Base-by-base conservation (phyloP, 495 filamentous ascomycete species). In the Oidiodendron maius region DNA sequence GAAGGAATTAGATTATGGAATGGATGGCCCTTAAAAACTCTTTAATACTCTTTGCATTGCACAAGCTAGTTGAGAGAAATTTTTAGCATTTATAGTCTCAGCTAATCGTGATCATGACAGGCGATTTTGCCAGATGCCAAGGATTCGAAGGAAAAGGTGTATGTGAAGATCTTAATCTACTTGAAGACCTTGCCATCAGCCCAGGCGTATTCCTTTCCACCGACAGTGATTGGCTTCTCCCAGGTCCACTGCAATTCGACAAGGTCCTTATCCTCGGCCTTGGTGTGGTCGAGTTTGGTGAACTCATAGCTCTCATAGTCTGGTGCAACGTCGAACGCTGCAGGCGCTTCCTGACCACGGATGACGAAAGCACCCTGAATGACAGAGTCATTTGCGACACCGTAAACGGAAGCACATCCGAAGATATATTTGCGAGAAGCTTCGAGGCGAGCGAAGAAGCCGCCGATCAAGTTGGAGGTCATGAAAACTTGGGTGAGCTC, bases 161-260 rank as follows among this genome's bases (percentile, higher is more conserved):
- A 25, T 17, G 26, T 28, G n/a, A 62, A 48, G 56, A 58, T 4
- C 26, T 20, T 11, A 50, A 62, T 75, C 77, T 93, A 98, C 84
- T 97, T 98, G 84, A 97, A 97, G 66, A 96, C 89, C 80, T 99
- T 95, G 62, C 94, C 94, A 58, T 90, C 87, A 63, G 83, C 85
- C 74, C 74, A 72, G 57, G 66, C 58, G 66, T 76, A 90, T 65
- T 79, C 81, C 83, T 97, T 94, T 71, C 82, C 91, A 59, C 82
- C 68, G 59, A 88, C 75, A 56, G 70, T 68, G 57, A 88, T 67
- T 50, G 89, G 85, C 71, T 86, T 84, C 64, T 97, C 93, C 78
- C 83, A 87, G 52, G 82, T 75, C 93, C 93, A 99, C 70, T 85
- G 76, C 64, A 88, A 81, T 55, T 94, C 80, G 62, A 96, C 75